These are phyloP conservation scores for Aplosporella prunicola DNA, from an alignment of 2,329 filamentous ascomycete genomes.

Conservation along the genomic window DNA sequence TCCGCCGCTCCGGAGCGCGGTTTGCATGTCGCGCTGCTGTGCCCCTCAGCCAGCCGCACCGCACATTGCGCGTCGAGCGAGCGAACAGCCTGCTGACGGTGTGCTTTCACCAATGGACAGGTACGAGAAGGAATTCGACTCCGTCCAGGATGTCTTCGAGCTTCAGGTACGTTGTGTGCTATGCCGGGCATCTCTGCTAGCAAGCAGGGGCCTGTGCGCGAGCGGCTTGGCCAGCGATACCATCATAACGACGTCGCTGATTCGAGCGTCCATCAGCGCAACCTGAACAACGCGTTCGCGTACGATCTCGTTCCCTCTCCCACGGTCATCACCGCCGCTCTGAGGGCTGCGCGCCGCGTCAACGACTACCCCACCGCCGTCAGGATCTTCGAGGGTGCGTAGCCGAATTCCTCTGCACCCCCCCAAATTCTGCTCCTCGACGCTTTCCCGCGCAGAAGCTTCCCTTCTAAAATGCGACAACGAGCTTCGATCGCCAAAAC, in stretches of 20 bases:
- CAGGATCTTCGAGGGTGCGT: slow-evolving; percentile 92
- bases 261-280: slow-evolving; percentile 64
- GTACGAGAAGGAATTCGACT: slow-evolving; percentile 99
- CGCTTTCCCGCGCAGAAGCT: no score
- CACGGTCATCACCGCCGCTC: slow-evolving; percentile 79
- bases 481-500: no score
- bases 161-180: slow-evolving; percentile 65
- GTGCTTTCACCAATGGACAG: slow-evolving; percentile 44
- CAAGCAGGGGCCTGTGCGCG: slow-evolving; percentile 4
- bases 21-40: slow-evolving; percentile 1
- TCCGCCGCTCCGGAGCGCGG: not conserved
- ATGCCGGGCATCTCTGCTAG: slow-evolving; percentile 1
- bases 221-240: slow-evolving; percentile 1
- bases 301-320: slow-evolving; percentile 98
- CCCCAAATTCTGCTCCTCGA: no score
- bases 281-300: slow-evolving; percentile 98
- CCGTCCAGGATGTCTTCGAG: slow-evolving; percentile 98
- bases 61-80: not conserved
- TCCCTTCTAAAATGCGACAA: no score
- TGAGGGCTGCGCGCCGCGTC: slow-evolving; percentile 88
- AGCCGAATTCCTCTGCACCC: not conserved
- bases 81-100: slow-evolving; percentile 2
- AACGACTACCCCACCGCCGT: slow-evolving; percentile 98
- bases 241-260: not conserved
- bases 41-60: not conserved